Conservation (phyloP, 2,329 filamentous ascomycete genomes). For the Pseudodiploospora longispora region DNA sequence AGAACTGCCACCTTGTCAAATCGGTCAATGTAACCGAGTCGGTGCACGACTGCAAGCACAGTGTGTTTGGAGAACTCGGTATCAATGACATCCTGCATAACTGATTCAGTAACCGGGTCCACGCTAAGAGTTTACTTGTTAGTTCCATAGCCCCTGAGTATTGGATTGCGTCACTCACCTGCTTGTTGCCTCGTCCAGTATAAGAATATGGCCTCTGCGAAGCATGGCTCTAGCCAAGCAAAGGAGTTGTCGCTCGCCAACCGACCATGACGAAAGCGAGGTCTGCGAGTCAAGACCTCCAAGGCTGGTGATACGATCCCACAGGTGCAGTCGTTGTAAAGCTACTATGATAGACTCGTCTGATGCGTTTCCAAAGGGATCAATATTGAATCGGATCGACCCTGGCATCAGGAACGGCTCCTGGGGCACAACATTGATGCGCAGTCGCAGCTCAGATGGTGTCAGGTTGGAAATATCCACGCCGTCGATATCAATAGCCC, state of each 20-base stretch:
- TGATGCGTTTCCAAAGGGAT: slow-evolving; percentile 28
- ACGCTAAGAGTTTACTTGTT: slow-evolving; percentile 14
- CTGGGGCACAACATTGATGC: slow-evolving; percentile 39
- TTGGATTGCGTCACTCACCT: slow-evolving; percentile 16
- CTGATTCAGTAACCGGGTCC: slow-evolving; percentile 22
- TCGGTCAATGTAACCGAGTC: slow-evolving; percentile 23
- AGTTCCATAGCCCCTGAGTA: slow-evolving; percentile 1
- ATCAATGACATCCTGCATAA: slow-evolving; percentile 25
- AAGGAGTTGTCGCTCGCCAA: slow-evolving; percentile 38
- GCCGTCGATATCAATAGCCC: slow-evolving; percentile 36
- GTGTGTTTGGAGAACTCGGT: slow-evolving; percentile 37
- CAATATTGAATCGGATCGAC: slow-evolving; percentile 40
- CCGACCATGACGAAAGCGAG: slow-evolving; percentile 22
- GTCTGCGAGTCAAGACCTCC: slow-evolving; percentile 30
- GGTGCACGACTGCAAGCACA: slow-evolving; percentile 35
- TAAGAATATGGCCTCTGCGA: slow-evolving; percentile 22
- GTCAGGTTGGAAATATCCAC: slow-evolving; percentile 24
- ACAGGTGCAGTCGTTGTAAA: slow-evolving; percentile 36
- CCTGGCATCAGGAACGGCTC: slow-evolving; percentile 43
- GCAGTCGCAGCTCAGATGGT: slow-evolving; percentile 13
- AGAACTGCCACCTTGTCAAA: slow-evolving; percentile 43
- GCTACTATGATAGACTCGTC: slow-evolving; percentile 34
- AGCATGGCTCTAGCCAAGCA: slow-evolving; percentile 30
- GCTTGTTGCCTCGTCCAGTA: slow-evolving; percentile 30
- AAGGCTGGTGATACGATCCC: slow-evolving; percentile 27